phyloP scores from a whole-genome alignment of 1,284 basidiomycete species.

The Naganishia sp. region DNA sequence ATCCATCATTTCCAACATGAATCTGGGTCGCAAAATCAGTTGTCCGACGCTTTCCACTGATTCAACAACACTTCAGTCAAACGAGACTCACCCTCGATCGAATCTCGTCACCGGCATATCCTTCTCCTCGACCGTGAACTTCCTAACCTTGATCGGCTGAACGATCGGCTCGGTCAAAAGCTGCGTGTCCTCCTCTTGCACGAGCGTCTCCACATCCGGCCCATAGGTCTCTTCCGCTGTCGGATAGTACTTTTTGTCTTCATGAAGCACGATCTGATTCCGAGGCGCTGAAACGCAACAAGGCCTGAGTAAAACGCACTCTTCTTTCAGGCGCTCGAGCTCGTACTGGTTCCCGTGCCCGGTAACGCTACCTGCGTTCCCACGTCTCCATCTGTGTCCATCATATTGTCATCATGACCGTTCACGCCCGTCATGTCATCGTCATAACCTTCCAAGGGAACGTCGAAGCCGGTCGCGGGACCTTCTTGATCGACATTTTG shows the following conservation, averaged over 20 bases:
- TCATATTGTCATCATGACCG: constrained; percentile 45
- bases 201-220: constrained; percentile 88
- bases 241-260: constrained; percentile 98
- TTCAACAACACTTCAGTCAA: not conserved
- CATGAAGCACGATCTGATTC: constrained; percentile 88
- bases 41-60: not conserved
- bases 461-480: constrained; percentile 39
- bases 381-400: constrained; percentile 43
- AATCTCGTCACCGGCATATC: constrained; percentile 89
- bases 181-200: constrained; percentile 98
- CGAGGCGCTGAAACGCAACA: constrained; percentile 34
- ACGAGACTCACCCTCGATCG: constrained; percentile 76
- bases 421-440: constrained; percentile 38
- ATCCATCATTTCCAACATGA: constrained; percentile 85
- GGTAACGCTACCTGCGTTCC: constrained; percentile 47
- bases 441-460: constrained; percentile 53
- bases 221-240: constrained; percentile 91
- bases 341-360: constrained; percentile 30
- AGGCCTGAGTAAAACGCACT: not conserved
- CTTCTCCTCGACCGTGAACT: constrained; percentile 89
- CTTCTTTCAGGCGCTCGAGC: not conserved
- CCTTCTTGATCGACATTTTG: constrained; percentile 38
- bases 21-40: constrained; percentile 58
- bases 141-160: constrained; percentile 88
- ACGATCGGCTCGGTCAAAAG: constrained; percentile 93